Evolutionary conservation across 2,329 filamentous ascomycete species (phyloP).

Genomic region (Trichothecium roseum): DNA sequence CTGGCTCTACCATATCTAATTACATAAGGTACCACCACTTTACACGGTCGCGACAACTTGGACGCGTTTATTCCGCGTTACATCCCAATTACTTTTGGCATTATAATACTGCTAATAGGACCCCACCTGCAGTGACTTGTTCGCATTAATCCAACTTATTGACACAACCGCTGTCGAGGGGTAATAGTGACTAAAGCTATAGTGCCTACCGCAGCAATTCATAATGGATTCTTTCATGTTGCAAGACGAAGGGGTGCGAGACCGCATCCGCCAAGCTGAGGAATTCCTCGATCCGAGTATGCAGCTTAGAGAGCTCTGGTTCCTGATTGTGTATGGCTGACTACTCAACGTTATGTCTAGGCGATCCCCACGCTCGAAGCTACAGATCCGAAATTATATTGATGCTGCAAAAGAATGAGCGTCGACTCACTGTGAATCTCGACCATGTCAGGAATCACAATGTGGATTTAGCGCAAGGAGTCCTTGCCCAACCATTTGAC

Average conservation of each 20-base stretch:
- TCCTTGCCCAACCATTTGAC: conserved; percentile 82
- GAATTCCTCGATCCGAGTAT: conserved; percentile 91
- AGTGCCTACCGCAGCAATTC: conserved; percentile 4
- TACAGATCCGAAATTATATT: conserved; percentile 83
- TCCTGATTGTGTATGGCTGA: conserved; percentile 2
- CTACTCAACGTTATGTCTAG: conserved; percentile 18
- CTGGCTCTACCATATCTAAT: no score
- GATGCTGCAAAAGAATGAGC: conserved; percentile 59
- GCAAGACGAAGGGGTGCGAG: conserved; percentile 72
- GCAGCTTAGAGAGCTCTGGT: conserved; percentile 15
- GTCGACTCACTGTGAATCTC: conserved; percentile 62
- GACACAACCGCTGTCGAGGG: no score
- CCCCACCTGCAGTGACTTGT: no score
- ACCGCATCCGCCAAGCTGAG: conserved; percentile 77
- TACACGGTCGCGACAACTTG: conserved; percentile 1
- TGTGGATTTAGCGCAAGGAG: conserved; percentile 63
- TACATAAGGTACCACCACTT: conserved; percentile 2
- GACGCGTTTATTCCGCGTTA: conserved; percentile 1
- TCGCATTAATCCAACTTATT: no score
- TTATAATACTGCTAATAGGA: background rate
- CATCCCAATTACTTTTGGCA: background rate
- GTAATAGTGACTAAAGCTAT: no score
- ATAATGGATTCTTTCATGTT: conserved; percentile 65
- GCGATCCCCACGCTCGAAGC: conserved; percentile 49
- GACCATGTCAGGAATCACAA: conserved; percentile 89